Evolutionary conservation across 257 asterid species (phyloP).

Genomic region (Solanum arcanum): DNA sequence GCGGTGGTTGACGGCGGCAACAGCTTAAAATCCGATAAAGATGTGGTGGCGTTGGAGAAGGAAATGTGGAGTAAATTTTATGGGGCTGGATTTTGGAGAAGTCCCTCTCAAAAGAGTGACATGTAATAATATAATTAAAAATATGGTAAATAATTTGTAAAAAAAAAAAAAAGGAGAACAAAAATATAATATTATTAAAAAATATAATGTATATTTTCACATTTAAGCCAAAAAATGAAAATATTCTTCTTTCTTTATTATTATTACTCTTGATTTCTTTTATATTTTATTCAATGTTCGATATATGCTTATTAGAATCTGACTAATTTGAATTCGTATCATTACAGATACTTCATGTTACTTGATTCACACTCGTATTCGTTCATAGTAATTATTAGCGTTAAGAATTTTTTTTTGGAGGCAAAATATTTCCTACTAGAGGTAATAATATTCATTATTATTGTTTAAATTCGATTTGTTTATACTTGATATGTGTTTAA

Average conservation of each 20-base stretch:
- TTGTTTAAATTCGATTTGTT: not conserved
- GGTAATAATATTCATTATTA: not conserved
- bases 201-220: not conserved
- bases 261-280: not conserved
- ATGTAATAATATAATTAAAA: not conserved
- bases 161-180: not conserved
- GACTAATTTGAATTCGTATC: too few species aligned
- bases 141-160: not conserved
- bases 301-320: not conserved
- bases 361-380: not conserved
- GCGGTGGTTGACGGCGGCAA: not conserved
- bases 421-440: too few species aligned
- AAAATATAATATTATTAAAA: too few species aligned
- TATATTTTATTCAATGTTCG: accelerated
- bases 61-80: conserved; percentile 65
- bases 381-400: too few species aligned
- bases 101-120: conserved; percentile 46
- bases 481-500: too few species aligned
- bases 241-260: not conserved
- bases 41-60: conserved; percentile 51
- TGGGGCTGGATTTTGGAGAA: conserved; percentile 78
- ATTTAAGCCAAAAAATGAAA: not conserved
- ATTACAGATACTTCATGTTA: too few species aligned
- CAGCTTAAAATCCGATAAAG: conserved; percentile 21
- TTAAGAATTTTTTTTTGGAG: not conserved